These are phyloP conservation scores for Trichoderma koningiopsis DNA, from an alignment of 2,329 filamentous ascomycete genomes.

Conservation along the genomic window DNA sequence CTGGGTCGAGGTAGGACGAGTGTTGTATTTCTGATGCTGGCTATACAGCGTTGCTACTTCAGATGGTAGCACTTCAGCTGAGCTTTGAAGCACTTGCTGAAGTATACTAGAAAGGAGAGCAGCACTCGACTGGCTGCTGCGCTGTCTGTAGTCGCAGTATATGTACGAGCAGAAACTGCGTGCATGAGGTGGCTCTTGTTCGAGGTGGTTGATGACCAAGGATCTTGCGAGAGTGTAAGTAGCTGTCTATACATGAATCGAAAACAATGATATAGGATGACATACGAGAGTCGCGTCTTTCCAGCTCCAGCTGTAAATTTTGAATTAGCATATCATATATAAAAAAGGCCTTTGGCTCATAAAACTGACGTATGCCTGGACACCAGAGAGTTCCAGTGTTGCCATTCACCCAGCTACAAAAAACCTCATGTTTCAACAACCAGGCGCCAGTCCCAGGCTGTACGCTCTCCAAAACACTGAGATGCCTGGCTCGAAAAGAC, in stretches of 20 bases:
- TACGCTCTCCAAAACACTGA: background rate
- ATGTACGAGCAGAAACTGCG: background rate
- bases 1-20: background rate
- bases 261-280: background rate
- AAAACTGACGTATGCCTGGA: slow-evolving; percentile 6
- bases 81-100: background rate
- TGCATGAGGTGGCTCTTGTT: background rate
- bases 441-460: slow-evolving; percentile 5
- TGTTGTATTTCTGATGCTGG: slow-evolving; percentile 2
- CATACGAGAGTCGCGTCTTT: slow-evolving; percentile 8
- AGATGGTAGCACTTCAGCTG: background rate
- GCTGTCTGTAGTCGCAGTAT: slow-evolving; percentile 8
- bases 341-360: background rate
- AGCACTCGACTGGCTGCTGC: background rate
- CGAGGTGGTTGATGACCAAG: background rate
- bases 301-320: background rate
- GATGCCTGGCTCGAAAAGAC: background rate
- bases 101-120: background rate
- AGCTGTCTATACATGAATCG: background rate
- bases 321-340: background rate
- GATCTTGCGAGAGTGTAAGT: background rate
- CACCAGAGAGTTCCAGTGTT: slow-evolving; percentile 9
- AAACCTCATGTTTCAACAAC: background rate
- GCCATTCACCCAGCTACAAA: slow-evolving; percentile 1
- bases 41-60: background rate